Percentiles rank a stretch among this genome's conserved stretches.
These are phyloP conservation scores for Striga asiatica DNA, from an alignment of 257 asterid species.

Conservation along the genomic window DNA sequence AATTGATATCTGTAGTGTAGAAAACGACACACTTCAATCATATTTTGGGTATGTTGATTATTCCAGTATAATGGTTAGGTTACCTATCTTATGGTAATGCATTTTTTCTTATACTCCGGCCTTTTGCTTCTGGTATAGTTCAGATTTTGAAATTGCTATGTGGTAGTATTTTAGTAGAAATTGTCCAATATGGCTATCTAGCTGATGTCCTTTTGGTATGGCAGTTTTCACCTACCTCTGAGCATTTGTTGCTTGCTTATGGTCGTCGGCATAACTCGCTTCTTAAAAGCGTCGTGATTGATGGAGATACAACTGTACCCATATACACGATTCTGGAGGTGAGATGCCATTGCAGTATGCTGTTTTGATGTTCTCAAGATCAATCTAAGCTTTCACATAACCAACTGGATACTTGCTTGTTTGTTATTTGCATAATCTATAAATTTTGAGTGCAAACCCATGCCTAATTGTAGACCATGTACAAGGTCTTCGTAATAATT, in stretches of 20 bases:
- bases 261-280: conserved; percentile 92
- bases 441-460: too few species aligned
- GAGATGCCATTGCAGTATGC: conserved; percentile 14
- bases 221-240: conserved; percentile 95
- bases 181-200: not conserved
- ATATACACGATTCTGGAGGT: conserved; percentile 92
- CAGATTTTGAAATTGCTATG: not conserved
- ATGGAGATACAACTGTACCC: conserved; percentile 78
- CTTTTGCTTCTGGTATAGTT: conserved; percentile 3
- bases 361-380: conserved; percentile 5
- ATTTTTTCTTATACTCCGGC: not conserved
- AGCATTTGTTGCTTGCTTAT: conserved; percentile 89
- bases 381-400: not conserved
- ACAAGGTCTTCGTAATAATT: not conserved
- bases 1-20: conserved; percentile 2
- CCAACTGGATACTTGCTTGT: not conserved
- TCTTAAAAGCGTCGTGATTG: conserved; percentile 79
- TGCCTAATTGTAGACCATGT: conserved; percentile 1
- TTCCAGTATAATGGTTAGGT: not conserved
- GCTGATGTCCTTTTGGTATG: conserved; percentile 13
- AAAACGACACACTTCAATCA: not conserved
- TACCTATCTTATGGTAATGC: not conserved
- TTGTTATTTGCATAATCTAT: not conserved
- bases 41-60: not conserved
- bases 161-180: not conserved